phyloP scores from a whole-genome alignment of 257 asterid genomes.

The Jasminum sambac region DNA sequence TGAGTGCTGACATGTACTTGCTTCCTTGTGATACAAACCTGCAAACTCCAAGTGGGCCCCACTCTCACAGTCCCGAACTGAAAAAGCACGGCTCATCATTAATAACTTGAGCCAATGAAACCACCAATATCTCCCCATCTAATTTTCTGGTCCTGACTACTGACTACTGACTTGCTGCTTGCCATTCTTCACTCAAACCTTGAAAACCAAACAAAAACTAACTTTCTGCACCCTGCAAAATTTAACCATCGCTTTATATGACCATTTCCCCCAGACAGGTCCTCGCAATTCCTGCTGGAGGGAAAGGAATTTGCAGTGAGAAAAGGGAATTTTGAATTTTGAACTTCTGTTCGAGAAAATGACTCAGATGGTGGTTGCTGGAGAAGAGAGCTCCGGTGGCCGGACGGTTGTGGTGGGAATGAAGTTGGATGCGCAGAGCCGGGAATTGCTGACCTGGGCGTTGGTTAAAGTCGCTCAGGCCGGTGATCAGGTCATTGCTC shows the following conservation, averaged over 20 bases:
- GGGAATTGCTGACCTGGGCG: constrained; percentile 96
- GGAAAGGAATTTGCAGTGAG: neutral
- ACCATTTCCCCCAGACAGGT: neutral
- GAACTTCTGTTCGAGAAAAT: constrained; percentile 9
- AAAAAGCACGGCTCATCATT: constrained; percentile 31
- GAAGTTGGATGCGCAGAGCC: constrained; percentile 68
- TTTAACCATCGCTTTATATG: constrained; percentile 28
- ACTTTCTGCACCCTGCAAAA: constrained; percentile 22
- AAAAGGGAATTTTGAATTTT: constrained; percentile 4
- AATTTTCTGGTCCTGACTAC: constrained; percentile 26
- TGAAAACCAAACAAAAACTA: constrained; percentile 32
- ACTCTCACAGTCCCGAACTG: constrained; percentile 12
- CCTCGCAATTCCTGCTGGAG: constrained; percentile 10
- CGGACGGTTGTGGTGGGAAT: constrained; percentile 86
- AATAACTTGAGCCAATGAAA: constrained; percentile 23
- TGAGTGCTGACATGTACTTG: neutral
- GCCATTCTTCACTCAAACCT: constrained; percentile 19
- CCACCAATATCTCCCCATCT: constrained; percentile 28
- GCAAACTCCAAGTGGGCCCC: constrained; percentile 29
- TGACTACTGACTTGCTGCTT: neutral
- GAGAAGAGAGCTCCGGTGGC: constrained; percentile 40
- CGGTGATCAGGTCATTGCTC: constrained; percentile 90
- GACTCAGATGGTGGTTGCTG: constrained; percentile 42
- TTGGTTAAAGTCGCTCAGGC: constrained; percentile 86
- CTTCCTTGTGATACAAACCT: neutral